Evolutionary conservation across 345 rosid genomes (phyloP).

Genomic region (Cardamine occulta): DNA sequence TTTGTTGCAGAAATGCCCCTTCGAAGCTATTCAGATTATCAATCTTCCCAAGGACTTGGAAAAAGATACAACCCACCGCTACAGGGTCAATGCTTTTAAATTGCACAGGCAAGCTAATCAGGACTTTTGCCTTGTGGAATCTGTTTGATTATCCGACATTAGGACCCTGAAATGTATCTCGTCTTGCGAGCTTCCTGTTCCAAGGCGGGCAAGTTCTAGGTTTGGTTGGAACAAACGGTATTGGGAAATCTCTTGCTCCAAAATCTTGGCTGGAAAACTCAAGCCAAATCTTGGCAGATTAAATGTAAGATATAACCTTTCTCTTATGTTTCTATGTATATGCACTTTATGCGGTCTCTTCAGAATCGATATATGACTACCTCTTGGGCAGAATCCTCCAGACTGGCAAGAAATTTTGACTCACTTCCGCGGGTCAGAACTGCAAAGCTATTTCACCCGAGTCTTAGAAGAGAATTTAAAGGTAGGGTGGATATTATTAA

Average conservation of each 20-base stretch:
- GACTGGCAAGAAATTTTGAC: slow-evolving; percentile 95
- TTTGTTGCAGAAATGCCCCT: slow-evolving; percentile 84
- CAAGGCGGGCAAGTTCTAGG: slow-evolving; percentile 98
- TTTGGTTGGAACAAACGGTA: slow-evolving; percentile 96
- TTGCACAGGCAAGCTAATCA: slow-evolving; percentile 64
- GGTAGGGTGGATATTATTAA: slow-evolving; percentile 42
- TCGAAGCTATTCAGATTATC: slow-evolving; percentile 89
- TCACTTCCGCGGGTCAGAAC: slow-evolving; percentile 84
- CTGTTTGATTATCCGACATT: background rate
- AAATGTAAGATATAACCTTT: slow-evolving; percentile 47
- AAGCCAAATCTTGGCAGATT: slow-evolving; percentile 92
- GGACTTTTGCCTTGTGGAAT: background rate
- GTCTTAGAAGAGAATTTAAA: slow-evolving; percentile 84
- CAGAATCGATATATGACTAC: background rate
- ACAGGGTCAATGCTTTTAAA: slow-evolving; percentile 80
- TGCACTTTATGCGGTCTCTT: background rate
- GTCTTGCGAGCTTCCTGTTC: slow-evolving; percentile 75
- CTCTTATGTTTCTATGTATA: background rate
- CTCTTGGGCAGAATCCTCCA: slow-evolving; percentile 74
- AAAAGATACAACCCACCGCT: slow-evolving; percentile 87
- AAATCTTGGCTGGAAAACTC: slow-evolving; percentile 79
- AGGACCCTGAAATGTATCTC: slow-evolving; percentile 1
- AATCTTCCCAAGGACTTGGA: slow-evolving; percentile 83
- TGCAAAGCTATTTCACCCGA: slow-evolving; percentile 87
- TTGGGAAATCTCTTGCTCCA: slow-evolving; percentile 94